Evolutionary conservation across 768 basidiomycete species (phyloP).

Genomic region (Tephrocybe sp.): DNA sequence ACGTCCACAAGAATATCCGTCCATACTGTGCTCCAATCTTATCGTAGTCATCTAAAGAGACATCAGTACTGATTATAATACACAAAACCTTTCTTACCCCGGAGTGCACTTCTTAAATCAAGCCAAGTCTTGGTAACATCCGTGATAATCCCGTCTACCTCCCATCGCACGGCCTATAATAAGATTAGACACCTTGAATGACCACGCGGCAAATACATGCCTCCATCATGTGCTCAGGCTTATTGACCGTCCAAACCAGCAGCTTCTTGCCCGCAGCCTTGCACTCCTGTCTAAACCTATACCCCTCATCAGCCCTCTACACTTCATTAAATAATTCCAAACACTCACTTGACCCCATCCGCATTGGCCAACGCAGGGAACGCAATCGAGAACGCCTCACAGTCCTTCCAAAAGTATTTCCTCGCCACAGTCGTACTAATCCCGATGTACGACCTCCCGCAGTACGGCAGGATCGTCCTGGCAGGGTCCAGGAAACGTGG

Average conservation of each 20-base stretch:
- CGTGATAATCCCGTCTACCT: conserved; percentile 74
- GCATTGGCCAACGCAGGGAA: conserved; percentile 70
- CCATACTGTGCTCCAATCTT: conserved; percentile 61
- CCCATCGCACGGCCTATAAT: conserved; percentile 74
- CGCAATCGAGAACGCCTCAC: conserved; percentile 83
- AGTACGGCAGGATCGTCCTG: conserved; percentile 74
- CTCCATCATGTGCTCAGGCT: conserved; percentile 88
- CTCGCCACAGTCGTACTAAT: conserved; percentile 68
- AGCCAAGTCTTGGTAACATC: conserved; percentile 73
- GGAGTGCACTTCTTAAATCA: conserved; percentile 56
- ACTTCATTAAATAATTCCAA: neutral
- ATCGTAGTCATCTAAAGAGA: conserved; percentile 60
- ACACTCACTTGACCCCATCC: conserved; percentile 72
- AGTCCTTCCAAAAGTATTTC: conserved; percentile 87
- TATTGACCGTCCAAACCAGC: conserved; percentile 98
- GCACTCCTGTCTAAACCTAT: conserved; percentile 81
- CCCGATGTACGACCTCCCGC: conserved; percentile 85
- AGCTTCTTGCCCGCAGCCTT: conserved; percentile 76
- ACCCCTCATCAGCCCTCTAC: neutral
- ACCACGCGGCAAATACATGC: conserved; percentile 22
- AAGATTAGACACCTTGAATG: neutral
- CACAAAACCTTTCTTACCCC: conserved; percentile 38
- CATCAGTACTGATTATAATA: neutral
- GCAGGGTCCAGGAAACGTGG: conserved; percentile 85
- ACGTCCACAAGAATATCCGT: conserved; percentile 76